phyloP scores from a whole-genome alignment of 768 basidiomycete genomes.

The Glaciozyma martinii region DNA sequence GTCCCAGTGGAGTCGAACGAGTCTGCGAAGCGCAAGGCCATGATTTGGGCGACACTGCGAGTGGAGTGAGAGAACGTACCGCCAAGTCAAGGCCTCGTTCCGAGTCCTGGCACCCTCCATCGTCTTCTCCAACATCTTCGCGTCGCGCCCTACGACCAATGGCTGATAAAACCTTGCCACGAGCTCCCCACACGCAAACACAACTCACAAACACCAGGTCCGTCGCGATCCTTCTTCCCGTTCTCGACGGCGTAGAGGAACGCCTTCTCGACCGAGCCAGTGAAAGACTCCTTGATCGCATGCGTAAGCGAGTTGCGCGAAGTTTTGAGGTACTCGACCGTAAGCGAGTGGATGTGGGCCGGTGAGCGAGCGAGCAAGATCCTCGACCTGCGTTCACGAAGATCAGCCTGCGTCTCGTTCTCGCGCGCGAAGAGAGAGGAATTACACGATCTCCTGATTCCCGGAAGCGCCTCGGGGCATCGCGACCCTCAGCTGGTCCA shows the following conservation, averaged over 20 bases:
- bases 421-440: background rate
- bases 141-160: constrained; percentile 5
- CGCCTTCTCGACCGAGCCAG: constrained; percentile 10
- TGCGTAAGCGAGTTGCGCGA: constrained; percentile 18
- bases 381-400: constrained; percentile 8
- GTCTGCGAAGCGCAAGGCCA: background rate
- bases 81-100: constrained; percentile 14
- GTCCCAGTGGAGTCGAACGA: constrained; percentile 23
- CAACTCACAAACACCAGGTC: background rate
- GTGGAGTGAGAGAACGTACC: background rate
- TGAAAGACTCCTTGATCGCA: constrained; percentile 24
- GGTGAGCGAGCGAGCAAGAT: constrained; percentile 29
- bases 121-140: constrained; percentile 13
- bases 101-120: constrained; percentile 6
- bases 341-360: constrained; percentile 2
- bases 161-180: background rate
- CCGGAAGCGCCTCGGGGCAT: constrained; percentile 13
- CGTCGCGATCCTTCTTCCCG: constrained; percentile 12
- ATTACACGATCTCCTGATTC: constrained; percentile 23
- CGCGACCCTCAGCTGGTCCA: constrained; percentile 28
- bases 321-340: constrained; percentile 19
- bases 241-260: constrained; percentile 19
- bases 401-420: background rate
- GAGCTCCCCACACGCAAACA: background rate
- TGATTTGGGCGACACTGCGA: background rate